phyloP scores from a whole-genome alignment of 2,329 filamentous ascomycete genomes.

The Botrytis paeoniae region DNA sequence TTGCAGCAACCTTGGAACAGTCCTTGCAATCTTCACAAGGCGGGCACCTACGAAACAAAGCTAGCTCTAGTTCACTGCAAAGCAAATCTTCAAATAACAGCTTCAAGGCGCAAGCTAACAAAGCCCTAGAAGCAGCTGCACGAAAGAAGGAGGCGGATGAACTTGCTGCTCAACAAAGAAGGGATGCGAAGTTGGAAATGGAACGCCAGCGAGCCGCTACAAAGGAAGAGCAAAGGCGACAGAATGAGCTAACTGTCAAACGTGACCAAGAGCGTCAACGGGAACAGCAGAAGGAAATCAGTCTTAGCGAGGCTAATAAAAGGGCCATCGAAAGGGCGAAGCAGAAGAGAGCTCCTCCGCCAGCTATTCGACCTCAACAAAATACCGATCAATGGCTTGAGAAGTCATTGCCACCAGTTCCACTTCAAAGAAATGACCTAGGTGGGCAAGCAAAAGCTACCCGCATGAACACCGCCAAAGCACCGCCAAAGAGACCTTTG shows the following conservation, averaged over 20 bases:
- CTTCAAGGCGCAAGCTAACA: slow-evolving; percentile 66
- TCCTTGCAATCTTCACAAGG: slow-evolving; percentile 46
- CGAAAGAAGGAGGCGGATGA: slow-evolving; percentile 85
- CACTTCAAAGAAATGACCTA: slow-evolving; percentile 31
- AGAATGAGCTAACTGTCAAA: slow-evolving; percentile 58
- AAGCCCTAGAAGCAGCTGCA: slow-evolving; percentile 71
- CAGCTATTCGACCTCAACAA: slow-evolving; percentile 54
- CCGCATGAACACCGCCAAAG: slow-evolving; percentile 65
- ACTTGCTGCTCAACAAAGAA: slow-evolving; percentile 72
- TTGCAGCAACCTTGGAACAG: slow-evolving; percentile 59
- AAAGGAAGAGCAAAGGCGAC: slow-evolving; percentile 62
- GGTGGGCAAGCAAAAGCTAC: slow-evolving; percentile 40
- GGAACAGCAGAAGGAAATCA: slow-evolving; percentile 44
- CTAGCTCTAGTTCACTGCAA: slow-evolving; percentile 48
- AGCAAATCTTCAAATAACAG: slow-evolving; percentile 47
- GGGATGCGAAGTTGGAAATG: slow-evolving; percentile 75
- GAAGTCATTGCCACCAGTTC: slow-evolving; percentile 35
- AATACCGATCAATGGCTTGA: slow-evolving; percentile 38
- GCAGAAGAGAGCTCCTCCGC: slow-evolving; percentile 60
- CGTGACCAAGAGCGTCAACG: slow-evolving; percentile 55
- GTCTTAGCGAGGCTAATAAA: slow-evolving; percentile 61
- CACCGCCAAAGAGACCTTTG: slow-evolving; percentile 70
- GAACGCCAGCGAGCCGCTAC: slow-evolving; percentile 70
- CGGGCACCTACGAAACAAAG: slow-evolving; percentile 55
- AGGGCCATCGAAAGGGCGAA: slow-evolving; percentile 63